Conservation (phyloP, 805 yeast genomes). For the Kluyveromyces wickerhamii region DNA sequence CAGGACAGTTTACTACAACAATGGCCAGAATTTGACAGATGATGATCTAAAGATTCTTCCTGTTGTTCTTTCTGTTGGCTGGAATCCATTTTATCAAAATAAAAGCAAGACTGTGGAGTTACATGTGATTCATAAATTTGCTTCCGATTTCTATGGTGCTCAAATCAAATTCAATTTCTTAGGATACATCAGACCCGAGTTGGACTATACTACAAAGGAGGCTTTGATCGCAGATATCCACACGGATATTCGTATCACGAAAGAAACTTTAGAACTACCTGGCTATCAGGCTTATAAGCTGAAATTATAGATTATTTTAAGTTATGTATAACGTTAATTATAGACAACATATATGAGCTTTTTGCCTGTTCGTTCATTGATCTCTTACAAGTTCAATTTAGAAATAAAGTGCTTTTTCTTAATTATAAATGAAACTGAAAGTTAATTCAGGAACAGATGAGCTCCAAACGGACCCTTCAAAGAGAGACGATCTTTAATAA, state of each 20-base stretch:
- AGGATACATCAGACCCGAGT: slow-evolving; percentile 89
- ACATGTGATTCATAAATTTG: slow-evolving; percentile 73
- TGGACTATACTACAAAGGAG: slow-evolving; percentile 75
- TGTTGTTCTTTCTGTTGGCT: slow-evolving; percentile 93
- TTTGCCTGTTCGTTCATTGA: too few species aligned
- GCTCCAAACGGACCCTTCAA: too few species aligned
- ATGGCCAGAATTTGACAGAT: slow-evolving; percentile 43
- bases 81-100: slow-evolving; percentile 88
- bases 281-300: slow-evolving; percentile 26
- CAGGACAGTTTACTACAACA: slow-evolving; percentile 45
- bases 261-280: slow-evolving; percentile 35
- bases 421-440: too few species aligned
- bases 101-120: slow-evolving; percentile 76
- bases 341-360: too few species aligned
- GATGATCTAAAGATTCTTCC: slow-evolving; percentile 48
- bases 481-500: too few species aligned
- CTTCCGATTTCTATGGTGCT: slow-evolving; percentile 74
- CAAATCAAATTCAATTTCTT: slow-evolving; percentile 56
- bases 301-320: slow-evolving; percentile 4
- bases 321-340: too few species aligned
- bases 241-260: slow-evolving; percentile 65
- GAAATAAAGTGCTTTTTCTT: too few species aligned
- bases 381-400: too few species aligned
- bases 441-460: too few species aligned
- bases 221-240: slow-evolving; percentile 81